These are phyloP conservation scores for Candida xyloterini DNA, from an alignment of 805 yeast genomes.

Conservation along the genomic window DNA sequence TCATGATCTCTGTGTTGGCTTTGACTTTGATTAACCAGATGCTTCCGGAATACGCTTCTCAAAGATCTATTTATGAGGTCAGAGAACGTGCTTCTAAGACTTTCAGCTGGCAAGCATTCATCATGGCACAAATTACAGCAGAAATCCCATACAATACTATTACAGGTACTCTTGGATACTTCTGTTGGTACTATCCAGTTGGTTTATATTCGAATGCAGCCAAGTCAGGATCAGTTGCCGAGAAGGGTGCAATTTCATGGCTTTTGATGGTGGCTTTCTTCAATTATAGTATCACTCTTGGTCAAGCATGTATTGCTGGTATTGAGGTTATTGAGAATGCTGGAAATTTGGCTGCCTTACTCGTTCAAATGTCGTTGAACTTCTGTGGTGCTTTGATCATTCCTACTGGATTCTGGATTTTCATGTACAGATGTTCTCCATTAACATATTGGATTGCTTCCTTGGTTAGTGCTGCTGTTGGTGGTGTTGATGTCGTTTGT, in stretches of 20 bases:
- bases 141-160: slow-evolving; percentile 65
- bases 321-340: slow-evolving; percentile 59
- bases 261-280: slow-evolving; percentile 42
- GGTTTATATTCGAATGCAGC: slow-evolving; percentile 61
- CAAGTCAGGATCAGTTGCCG: slow-evolving; percentile 41
- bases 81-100: slow-evolving; percentile 74
- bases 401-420: slow-evolving; percentile 68
- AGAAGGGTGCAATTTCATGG: slow-evolving; percentile 56
- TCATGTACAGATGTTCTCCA: slow-evolving; percentile 74
- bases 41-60: slow-evolving; percentile 58
- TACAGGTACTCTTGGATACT: slow-evolving; percentile 60
- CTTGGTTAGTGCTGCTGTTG: slow-evolving; percentile 53
- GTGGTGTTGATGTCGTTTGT: slow-evolving; percentile 47
- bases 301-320: slow-evolving; percentile 57
- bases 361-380: slow-evolving; percentile 60
- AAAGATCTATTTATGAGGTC: slow-evolving; percentile 66
- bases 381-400: slow-evolving; percentile 78
- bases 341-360: slow-evolving; percentile 53
- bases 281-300: slow-evolving; percentile 56
- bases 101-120: slow-evolving; percentile 62
- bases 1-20: slow-evolving; percentile 61
- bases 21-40: slow-evolving; percentile 59
- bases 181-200: slow-evolving; percentile 72
- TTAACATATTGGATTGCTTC: slow-evolving; percentile 63
- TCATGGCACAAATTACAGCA: slow-evolving; percentile 57